phyloP scores from a whole-genome alignment of 306 rosid genomes.

The Rosa persica region DNA sequence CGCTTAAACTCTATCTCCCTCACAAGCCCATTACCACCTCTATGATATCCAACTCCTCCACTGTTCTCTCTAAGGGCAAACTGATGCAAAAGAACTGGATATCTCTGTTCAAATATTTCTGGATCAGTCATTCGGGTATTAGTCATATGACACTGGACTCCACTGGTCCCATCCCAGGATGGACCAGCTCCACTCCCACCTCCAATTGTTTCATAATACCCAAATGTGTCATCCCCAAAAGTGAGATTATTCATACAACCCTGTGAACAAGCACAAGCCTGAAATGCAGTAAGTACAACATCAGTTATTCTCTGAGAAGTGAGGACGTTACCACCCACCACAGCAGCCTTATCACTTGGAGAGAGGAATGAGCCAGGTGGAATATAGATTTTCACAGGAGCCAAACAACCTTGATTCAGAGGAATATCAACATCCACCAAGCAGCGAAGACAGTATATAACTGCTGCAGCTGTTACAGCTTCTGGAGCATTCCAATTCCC shows the following conservation, averaged over 20 bases:
- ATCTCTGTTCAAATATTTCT: conserved; percentile 88
- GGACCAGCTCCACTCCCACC: conserved; percentile 99
- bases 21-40: conserved; percentile 85
- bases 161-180: conserved; percentile 88
- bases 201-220: conserved; percentile 94
- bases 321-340: conserved; percentile 90
- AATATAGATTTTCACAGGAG: conserved; percentile 87
- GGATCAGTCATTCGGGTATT: conserved; percentile 95
- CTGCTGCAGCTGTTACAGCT: conserved; percentile 95
- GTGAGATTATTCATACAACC: conserved; percentile 99
- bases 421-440: conserved; percentile 91
- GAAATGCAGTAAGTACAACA: conserved; percentile 84
- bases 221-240: conserved; percentile 88
- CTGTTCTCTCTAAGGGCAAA: conserved; percentile 76
- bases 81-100: conserved; percentile 76
- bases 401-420: conserved; percentile 96
- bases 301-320: conserved; percentile 96
- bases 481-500: conserved; percentile 97
- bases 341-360: conserved; percentile 88
- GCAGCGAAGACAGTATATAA: conserved; percentile 84
- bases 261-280: conserved; percentile 96
- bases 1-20: conserved; percentile 86
- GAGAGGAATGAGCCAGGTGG: conserved; percentile 92
- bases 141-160: conserved; percentile 95
- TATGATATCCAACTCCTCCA: conserved; percentile 73